phyloP scores from a whole-genome alignment of 768 basidiomycete genomes.

The Suillus subluteus region DNA sequence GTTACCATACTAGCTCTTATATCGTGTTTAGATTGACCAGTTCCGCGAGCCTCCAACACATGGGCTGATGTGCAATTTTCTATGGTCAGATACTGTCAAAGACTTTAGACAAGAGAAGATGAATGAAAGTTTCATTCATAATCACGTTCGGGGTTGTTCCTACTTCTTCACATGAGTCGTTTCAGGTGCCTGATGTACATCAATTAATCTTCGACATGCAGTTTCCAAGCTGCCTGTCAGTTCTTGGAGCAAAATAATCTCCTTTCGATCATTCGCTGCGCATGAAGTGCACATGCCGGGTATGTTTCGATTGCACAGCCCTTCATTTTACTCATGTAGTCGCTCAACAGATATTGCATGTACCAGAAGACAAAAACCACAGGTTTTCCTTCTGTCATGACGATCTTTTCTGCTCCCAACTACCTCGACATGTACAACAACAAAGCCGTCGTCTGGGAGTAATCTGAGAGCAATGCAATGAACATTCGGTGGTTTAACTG shows the following conservation, averaged over 20 bases:
- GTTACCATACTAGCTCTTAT: no score
- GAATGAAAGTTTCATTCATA: conserved; percentile 91
- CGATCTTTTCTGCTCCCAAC: conserved; percentile 97
- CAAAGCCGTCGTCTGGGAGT: conserved; percentile 84
- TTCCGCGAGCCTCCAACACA: conserved; percentile 98
- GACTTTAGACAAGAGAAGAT: conserved; percentile 96
- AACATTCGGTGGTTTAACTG: conserved; percentile 63
- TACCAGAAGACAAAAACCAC: conserved; percentile 98
- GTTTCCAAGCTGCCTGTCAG: conserved; percentile 94
- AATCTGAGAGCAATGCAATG: conserved; percentile 96
- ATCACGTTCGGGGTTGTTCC: conserved; percentile 95
- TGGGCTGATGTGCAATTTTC: conserved; percentile 97
- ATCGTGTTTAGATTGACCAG: conserved; percentile 76
- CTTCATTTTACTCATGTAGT: background rate
- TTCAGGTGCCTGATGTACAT: background rate
- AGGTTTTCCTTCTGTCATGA: conserved; percentile 99
- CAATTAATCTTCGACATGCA: conserved; percentile 34
- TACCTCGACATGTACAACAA: conserved; percentile 99
- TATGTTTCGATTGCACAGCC: conserved; percentile 46
- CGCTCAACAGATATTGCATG: conserved; percentile 81
- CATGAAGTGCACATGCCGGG: conserved; percentile 99
- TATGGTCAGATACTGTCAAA: conserved; percentile 98
- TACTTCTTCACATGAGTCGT: conserved; percentile 85
- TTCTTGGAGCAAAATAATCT: conserved; percentile 98
- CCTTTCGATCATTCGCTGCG: conserved; percentile 93